Evolutionary conservation across 805 yeast genomes (phyloP), one percentile per base, ranked within the genome.

Genomic region (Cyberlindnera xishuangbannaensis): DNA sequence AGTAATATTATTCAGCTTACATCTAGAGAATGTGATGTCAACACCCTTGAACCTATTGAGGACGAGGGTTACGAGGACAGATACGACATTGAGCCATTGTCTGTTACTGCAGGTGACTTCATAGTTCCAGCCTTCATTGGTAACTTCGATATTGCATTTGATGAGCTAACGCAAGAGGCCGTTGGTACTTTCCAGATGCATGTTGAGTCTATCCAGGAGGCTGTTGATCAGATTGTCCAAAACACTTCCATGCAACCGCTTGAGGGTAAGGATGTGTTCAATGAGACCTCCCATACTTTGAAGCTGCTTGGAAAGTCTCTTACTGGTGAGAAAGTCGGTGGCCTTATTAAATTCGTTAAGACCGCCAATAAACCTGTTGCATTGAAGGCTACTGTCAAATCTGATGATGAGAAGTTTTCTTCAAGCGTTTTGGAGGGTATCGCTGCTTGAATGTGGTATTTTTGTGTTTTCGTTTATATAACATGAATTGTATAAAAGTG

Each of bases 31-130:
- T 66, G 83, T 44, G 82, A 85, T 47, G 78, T 85, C 30, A 69
- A 73, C 8, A 78, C 87, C 12, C 78, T 78, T 15, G 74, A 71
- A 41, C 71, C 81, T 31, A 72, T 71, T 39, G 80, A 73, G 28
- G 76, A 71, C 30, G 84, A 77, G 28, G 97, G 96, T 13, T 84
- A 80, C 70, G 83, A 82, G 45, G 97, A 92, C 59, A 95, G 88
- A 60, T 92, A 90, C 61, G 92, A 81, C 56, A 74, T 92, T 45
- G 97, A 86, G 59, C 82, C 80, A 37, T 66, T 87, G 50, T 76
- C 73, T 37, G 56, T 90, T 36, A 61, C 62, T 7, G 77, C 92
- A 8, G 95, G 95, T 23, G 97, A 87, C 56, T 90, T 78, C 60
- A 68, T 86, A 37, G 61, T 65, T 34, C 95, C 95, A 33, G 67